Conservation (phyloP, 768 basidiomycete genomes). For the Psilocybe cyanescens region DNA sequence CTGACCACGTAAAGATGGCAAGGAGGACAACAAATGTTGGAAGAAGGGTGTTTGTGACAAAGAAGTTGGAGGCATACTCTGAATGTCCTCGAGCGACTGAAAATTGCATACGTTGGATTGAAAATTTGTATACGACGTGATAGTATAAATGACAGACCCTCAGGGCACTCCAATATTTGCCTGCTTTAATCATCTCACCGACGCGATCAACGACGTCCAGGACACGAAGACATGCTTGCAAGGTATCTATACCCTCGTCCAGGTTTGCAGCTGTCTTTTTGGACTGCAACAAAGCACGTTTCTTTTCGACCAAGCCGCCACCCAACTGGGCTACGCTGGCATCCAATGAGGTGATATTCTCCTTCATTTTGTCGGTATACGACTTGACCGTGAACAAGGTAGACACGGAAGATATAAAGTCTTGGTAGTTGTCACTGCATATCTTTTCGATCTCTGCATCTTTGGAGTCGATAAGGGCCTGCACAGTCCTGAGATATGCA, state of each 20-base stretch:
- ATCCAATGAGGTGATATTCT: conserved; percentile 90
- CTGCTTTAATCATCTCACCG: conserved; percentile 89
- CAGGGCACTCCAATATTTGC: conserved; percentile 96
- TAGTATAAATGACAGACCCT: conserved; percentile 66
- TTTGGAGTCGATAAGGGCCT: conserved; percentile 90
- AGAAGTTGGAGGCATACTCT: conserved; percentile 85
- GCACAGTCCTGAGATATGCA: conserved; percentile 82
- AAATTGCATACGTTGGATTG: conserved; percentile 33
- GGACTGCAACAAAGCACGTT: conserved; percentile 84
- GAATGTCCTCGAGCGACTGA: conserved; percentile 95
- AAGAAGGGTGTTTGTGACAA: conserved; percentile 93
- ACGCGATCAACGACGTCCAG: conserved; percentile 93
- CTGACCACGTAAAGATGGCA: conserved; percentile 87
- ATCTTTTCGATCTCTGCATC: conserved; percentile 96
- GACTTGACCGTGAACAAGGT: conserved; percentile 95
- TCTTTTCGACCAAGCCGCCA: conserved; percentile 89
- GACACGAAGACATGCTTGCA: conserved; percentile 91
- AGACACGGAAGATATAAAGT: conserved; percentile 97
- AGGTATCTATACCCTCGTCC: conserved; percentile 94
- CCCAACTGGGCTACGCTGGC: conserved; percentile 88
- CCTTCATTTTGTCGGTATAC: conserved; percentile 92
- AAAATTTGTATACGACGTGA: conserved; percentile 31
- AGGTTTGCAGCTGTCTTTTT: conserved; percentile 93
- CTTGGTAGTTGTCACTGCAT: conserved; percentile 96
- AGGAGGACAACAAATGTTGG: conserved; percentile 86